phyloP scores from a whole-genome alignment of 768 basidiomycete species.

The Cubamyces lactineus region DNA sequence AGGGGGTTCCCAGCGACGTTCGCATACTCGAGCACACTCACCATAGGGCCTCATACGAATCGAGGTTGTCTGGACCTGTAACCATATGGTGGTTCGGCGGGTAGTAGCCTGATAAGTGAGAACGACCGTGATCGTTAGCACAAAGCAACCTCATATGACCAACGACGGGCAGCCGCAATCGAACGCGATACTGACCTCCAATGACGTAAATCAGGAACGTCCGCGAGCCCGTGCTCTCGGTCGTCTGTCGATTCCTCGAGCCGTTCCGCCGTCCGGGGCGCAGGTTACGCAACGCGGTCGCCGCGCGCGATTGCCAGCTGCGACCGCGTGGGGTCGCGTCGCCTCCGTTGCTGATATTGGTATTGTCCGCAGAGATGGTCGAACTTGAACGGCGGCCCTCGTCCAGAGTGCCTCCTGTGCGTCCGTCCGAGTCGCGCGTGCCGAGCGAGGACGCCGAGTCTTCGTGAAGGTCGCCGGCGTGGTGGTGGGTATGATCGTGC shows the following conservation, averaged over 20 bases:
- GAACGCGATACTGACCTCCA: conserved; percentile 53
- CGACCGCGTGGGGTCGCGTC: conserved; percentile 37
- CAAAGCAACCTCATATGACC: neutral
- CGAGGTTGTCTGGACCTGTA: conserved; percentile 71
- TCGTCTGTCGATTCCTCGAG: conserved; percentile 20
- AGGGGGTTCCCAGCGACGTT: neutral
- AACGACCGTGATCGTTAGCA: neutral
- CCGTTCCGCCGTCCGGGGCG: conserved; percentile 29
- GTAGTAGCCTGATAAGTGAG: conserved; percentile 72
- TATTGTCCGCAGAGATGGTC: neutral
- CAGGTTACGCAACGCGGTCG: conserved; percentile 61
- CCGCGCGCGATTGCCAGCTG: conserved; percentile 64
- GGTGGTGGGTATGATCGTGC: neutral
- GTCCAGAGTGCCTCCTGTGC: conserved; percentile 3
- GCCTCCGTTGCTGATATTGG: conserved; percentile 13
- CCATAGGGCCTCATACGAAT: conserved; percentile 82
- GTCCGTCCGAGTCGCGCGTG: conserved; percentile 14
- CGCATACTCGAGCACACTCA: conserved; percentile 39
- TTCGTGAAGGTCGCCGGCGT: conserved; percentile 6
- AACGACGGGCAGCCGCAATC: neutral
- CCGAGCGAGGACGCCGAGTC: conserved; percentile 20
- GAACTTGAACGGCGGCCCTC: conserved; percentile 5
- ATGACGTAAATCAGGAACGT: conserved; percentile 93
- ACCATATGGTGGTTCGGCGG: conserved; percentile 89
- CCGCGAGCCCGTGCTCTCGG: conserved; percentile 47